These are phyloP conservation scores for Plasmodium falciparum DNA, from an alignment of 169 alveolate species.

Conservation along the genomic window DNA sequence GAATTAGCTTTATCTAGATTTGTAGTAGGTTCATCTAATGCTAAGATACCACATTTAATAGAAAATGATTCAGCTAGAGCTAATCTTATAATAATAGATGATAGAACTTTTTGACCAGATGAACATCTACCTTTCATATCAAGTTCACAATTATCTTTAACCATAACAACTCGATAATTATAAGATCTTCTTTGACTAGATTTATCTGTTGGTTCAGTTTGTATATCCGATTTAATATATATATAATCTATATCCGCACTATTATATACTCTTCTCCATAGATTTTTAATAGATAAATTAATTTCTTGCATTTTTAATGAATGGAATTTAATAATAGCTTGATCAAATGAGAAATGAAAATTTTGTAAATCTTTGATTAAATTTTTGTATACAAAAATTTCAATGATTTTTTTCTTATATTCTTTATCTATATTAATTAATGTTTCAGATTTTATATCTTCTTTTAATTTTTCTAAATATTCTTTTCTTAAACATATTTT, in stretches of 20 bases:
- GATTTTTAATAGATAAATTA: constrained; percentile 93
- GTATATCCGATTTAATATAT: constrained; percentile 39
- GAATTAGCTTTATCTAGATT: constrained; percentile 96
- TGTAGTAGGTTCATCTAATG: constrained; percentile 99
- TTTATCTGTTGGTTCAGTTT: constrained; percentile 31
- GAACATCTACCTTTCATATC: constrained; percentile 98
- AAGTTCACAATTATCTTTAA: constrained; percentile 87
- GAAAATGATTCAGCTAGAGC: constrained; percentile 99
- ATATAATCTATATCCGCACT: constrained; percentile 96
- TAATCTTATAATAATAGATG: constrained; percentile 96
- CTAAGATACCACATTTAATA: constrained; percentile 97
- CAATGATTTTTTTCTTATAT: constrained; percentile 52
- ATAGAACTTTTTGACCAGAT: constrained; percentile 98
- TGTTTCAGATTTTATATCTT: constrained; percentile 74
- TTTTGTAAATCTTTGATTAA: constrained; percentile 40
- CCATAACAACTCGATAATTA: constrained; percentile 91
- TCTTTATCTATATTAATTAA: constrained; percentile 70
- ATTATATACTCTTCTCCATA: constrained; percentile 97
- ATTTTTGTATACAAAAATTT: constrained; percentile 73
- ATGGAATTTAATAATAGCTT: constrained; percentile 81
- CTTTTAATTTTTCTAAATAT: constrained; percentile 68
- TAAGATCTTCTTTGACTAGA: constrained; percentile 79
- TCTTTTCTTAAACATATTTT: constrained; percentile 48
- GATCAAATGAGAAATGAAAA: constrained; percentile 79
- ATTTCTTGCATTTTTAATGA: constrained; percentile 95